A percentile compares a stretch with the other conserved stretches of the same genome.
phyloP scores from a whole-genome alignment of 2,329 filamentous ascomycete species.

The Aspergillus sp. region DNA sequence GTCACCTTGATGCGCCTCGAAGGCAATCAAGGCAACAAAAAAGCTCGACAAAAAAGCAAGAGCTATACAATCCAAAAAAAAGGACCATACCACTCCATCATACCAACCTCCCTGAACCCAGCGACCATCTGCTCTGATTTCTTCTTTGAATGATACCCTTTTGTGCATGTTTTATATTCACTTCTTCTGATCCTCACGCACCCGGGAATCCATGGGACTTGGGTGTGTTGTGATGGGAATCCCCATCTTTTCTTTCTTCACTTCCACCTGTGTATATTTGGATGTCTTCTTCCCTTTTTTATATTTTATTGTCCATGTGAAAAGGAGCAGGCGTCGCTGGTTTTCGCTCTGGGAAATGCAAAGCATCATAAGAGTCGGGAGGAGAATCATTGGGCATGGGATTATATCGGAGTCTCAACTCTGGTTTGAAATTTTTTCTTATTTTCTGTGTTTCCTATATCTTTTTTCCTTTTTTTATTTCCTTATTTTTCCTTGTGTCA shows the following conservation, averaged over 20 bases:
- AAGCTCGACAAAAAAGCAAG: neutral
- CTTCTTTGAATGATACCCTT: constrained; percentile 29
- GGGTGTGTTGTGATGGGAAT: constrained; percentile 6
- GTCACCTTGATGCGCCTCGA: neutral
- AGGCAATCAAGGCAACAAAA: constrained; percentile 5
- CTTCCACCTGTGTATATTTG: constrained; percentile 12
- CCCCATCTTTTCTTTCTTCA: constrained; percentile 5
- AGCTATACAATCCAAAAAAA: neutral
- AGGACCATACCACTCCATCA: constrained; percentile 5
- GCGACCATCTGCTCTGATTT: constrained; percentile 13
- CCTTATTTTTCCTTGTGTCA: constrained; percentile 14
- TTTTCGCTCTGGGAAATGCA: constrained; percentile 2
- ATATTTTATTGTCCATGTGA: constrained; percentile 2
- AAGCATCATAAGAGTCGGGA: constrained; percentile 1
- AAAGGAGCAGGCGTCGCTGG: constrained; percentile 13
- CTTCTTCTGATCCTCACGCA: constrained; percentile 17
- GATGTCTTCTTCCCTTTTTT: neutral
- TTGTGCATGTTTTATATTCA: constrained; percentile 20
- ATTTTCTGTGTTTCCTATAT: constrained; percentile 4
- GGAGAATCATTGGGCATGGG: neutral
- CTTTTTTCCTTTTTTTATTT: constrained; percentile 3
- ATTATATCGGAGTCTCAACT: constrained; percentile 1
- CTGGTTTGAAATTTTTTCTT: constrained; percentile 1
- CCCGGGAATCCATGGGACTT: neutral
- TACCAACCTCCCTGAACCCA: constrained; percentile 6